A percentile compares a stretch with the other conserved stretches of the same genome.
phyloP scores from a whole-genome alignment of 768 basidiomycete genomes.

The Thelephora aurantiotincta region DNA sequence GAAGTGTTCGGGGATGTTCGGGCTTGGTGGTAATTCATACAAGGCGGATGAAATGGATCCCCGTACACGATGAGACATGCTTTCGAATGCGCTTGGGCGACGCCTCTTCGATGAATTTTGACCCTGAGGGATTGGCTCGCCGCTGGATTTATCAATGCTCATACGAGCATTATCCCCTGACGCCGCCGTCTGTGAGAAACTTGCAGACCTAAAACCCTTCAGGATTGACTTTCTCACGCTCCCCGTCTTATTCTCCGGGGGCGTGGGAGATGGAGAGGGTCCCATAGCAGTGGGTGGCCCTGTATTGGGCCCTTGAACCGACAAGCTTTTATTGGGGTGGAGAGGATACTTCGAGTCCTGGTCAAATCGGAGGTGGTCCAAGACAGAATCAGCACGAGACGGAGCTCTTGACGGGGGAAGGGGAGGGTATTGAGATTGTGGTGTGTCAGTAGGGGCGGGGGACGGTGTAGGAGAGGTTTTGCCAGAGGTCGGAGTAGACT shows the following conservation, averaged over 20 bases:
- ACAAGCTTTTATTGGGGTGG: slow-evolving; percentile 16
- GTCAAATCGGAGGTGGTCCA: slow-evolving; percentile 50
- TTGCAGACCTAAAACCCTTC: slow-evolving; percentile 36
- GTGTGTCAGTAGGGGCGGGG: background rate
- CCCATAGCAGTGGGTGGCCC: slow-evolving; percentile 4
- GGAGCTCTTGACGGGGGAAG: slow-evolving; percentile 1
- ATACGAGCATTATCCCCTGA: slow-evolving; percentile 8
- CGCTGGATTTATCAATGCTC: slow-evolving; percentile 12
- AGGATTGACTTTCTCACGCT: slow-evolving; percentile 56
- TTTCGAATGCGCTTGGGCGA: slow-evolving; percentile 34
- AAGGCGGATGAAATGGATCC: slow-evolving; percentile 18
- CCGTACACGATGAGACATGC: slow-evolving; percentile 19
- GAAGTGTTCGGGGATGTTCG: slow-evolving; percentile 34
- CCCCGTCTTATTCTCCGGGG: slow-evolving; percentile 25
- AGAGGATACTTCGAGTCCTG: slow-evolving; percentile 59
- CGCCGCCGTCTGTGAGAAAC: slow-evolving; percentile 22
- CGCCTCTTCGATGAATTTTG: slow-evolving; percentile 16
- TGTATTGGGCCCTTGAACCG: slow-evolving; percentile 7
- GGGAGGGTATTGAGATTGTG: slow-evolving; percentile 5
- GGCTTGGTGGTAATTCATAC: slow-evolving; percentile 48
- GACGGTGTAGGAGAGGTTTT: slow-evolving; percentile 1
- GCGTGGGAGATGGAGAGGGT: slow-evolving; percentile 10
- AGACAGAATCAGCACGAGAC: slow-evolving; percentile 16
- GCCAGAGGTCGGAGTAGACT: background rate
- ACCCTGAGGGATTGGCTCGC: slow-evolving; percentile 25